Percentiles rank a stretch among this genome's conserved stretches.
These are phyloP conservation scores for Hypoxylon fuscum DNA, from an alignment of 495 filamentous ascomycete genomes.

Conservation along the genomic window DNA sequence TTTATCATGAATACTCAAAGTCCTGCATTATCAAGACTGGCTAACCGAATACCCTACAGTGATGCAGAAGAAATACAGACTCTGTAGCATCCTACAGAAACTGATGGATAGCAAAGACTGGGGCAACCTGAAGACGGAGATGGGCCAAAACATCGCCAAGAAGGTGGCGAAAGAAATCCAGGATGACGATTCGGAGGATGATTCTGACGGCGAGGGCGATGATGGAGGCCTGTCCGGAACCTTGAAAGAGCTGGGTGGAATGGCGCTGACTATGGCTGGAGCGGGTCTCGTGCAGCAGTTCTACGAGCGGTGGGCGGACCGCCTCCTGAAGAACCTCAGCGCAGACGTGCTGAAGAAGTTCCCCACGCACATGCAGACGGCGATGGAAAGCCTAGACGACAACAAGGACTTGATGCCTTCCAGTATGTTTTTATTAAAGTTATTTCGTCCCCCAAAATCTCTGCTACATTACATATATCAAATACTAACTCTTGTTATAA, in stretches of 20 bases:
- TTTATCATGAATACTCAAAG: background rate
- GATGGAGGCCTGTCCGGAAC: conserved; percentile 10
- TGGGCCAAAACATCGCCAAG: conserved; percentile 18
- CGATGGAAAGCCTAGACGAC: conserved; percentile 49
- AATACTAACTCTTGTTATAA: conserved; percentile 2
- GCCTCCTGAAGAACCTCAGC: conserved; percentile 45
- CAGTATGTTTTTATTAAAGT: conserved; percentile 27
- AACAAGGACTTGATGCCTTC: conserved; percentile 51
- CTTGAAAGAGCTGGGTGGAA: conserved; percentile 37
- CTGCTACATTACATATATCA: no score
- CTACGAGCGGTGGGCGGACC: conserved; percentile 43
- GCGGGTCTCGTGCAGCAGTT: conserved; percentile 44
- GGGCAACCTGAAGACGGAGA: conserved; percentile 26
- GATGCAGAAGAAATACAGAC: conserved; percentile 50
- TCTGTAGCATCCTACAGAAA: conserved; percentile 46
- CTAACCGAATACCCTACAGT: conserved; percentile 17
- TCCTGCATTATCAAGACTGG: no score
- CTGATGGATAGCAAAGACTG: conserved; percentile 32
- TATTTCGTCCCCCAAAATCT: conserved; percentile 9
- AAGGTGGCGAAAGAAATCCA: conserved; percentile 18
- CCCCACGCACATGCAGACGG: conserved; percentile 44
- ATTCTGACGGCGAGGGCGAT: conserved; percentile 35
- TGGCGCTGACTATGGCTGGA: conserved; percentile 36
- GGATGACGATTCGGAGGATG: conserved; percentile 25
- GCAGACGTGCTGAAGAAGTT: conserved; percentile 48